phyloP scores from a whole-genome alignment of 2,329 filamentous ascomycete genomes.

The Claviceps humidiphila region DNA sequence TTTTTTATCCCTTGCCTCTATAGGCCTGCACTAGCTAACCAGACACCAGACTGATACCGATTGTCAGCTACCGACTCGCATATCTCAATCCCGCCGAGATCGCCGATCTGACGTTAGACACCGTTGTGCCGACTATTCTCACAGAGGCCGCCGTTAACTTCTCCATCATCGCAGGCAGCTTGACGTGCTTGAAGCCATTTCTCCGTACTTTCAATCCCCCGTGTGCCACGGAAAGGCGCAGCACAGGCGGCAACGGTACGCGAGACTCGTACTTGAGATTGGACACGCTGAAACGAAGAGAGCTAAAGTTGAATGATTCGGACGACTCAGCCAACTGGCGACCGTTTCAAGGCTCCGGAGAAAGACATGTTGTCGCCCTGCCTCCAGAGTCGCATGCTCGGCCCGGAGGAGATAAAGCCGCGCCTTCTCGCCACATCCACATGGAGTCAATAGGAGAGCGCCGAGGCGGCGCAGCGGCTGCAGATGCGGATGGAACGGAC shows the following conservation, averaged over 20 bases:
- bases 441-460: not conserved
- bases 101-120: slow-evolving; percentile 1
- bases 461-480: not conserved
- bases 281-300: slow-evolving; percentile 3
- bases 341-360: not conserved
- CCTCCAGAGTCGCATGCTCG: not conserved
- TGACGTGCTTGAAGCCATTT: slow-evolving; percentile 6
- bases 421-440: not conserved
- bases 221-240: not conserved
- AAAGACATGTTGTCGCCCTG: not conserved
- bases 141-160: slow-evolving; percentile 5
- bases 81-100: slow-evolving; percentile 1
- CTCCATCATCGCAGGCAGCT: slow-evolving; percentile 4
- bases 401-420: not conserved
- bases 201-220: slow-evolving; percentile 4
- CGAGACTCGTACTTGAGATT: slow-evolving; percentile 2
- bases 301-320: not conserved
- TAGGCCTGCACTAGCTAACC: not conserved
- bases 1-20: no score
- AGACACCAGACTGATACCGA: not conserved
- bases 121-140: slow-evolving; percentile 3
- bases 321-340: slow-evolving; percentile 4
- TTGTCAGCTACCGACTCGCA: slow-evolving; percentile 2
- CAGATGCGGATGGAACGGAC: not conserved
- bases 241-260: not conserved